These are phyloP conservation scores for Neurospora pannonica DNA, from an alignment of 495 filamentous ascomycete genomes.

Conservation along the genomic window DNA sequence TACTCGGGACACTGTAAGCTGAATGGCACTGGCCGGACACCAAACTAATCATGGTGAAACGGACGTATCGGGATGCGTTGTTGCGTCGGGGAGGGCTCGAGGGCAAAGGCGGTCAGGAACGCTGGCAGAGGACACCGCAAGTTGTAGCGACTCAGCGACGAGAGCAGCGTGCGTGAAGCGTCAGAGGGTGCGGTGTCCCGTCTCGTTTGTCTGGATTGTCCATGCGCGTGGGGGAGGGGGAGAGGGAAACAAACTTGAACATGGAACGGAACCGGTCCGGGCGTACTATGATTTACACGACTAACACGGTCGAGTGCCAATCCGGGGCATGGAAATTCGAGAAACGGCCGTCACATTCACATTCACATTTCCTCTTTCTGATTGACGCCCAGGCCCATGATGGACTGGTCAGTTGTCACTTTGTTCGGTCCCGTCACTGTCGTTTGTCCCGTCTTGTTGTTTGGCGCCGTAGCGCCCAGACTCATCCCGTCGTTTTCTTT, in stretches of 20 bases:
- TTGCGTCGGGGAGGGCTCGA: background rate
- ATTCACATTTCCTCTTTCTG: background rate
- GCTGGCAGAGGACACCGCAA: slow-evolving; percentile 18
- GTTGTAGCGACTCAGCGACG: slow-evolving; percentile 1
- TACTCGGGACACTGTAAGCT: background rate
- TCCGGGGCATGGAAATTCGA: slow-evolving; percentile 11
- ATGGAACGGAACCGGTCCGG: background rate
- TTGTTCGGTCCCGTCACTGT: background rate
- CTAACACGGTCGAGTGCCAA: slow-evolving; percentile 9
- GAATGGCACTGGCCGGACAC: background rate
- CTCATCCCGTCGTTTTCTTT: background rate
- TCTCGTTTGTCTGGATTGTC: slow-evolving; percentile 8
- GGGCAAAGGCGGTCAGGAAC: slow-evolving; percentile 3
- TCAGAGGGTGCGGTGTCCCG: background rate
- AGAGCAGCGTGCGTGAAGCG: background rate
- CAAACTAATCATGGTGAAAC: background rate
- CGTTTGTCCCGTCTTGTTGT: background rate
- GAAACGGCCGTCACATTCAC: background rate
- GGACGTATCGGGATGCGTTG: slow-evolving; percentile 2
- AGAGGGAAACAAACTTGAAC: background rate
- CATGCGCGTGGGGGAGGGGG: slow-evolving; percentile 16
- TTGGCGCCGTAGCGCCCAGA: background rate
- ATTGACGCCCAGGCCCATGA: background rate
- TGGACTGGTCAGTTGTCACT: background rate
- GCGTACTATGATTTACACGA: background rate